phyloP scores from a whole-genome alignment of 116 monocot species.

The Papilionanthe hybrid region DNA sequence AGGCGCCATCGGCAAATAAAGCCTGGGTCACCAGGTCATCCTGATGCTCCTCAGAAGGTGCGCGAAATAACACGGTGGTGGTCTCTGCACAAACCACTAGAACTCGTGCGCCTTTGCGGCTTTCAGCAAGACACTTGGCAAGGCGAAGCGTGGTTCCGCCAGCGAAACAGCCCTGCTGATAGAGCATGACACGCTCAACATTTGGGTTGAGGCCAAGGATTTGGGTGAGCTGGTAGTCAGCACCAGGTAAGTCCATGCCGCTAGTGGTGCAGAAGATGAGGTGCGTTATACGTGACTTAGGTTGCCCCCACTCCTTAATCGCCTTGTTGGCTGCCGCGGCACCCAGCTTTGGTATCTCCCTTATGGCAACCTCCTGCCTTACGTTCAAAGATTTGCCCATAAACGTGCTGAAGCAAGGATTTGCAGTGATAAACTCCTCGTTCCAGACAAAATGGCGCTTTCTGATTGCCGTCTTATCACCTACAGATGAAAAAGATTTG shows the following conservation, averaged over 20 bases:
- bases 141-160: constrained; percentile 8
- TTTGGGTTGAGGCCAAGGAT: constrained; percentile 7
- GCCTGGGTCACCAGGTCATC: constrained; percentile 6
- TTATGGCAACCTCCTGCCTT: not conserved
- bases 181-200: constrained; percentile 7
- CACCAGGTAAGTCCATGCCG: constrained; percentile 9
- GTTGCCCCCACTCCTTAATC: constrained; percentile 11
- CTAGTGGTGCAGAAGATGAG: constrained; percentile 9
- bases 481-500: not conserved
- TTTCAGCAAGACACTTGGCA: constrained; percentile 14
- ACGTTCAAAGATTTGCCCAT: constrained; percentile 4
- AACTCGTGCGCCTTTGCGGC: constrained; percentile 8
- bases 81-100: constrained; percentile 12
- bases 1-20: constrained; percentile 8
- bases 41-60: not conserved
- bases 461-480: constrained; percentile 1
- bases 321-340: not conserved
- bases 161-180: constrained; percentile 11
- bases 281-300: constrained; percentile 8
- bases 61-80: constrained; percentile 6
- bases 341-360: constrained; percentile 12
- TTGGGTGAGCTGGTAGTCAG: constrained; percentile 2
- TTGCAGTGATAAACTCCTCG: constrained; percentile 6
- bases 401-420: constrained; percentile 5
- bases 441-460: constrained; percentile 7